Percentiles rank a stretch among this genome's conserved stretches.
phyloP scores from a whole-genome alignment of 768 basidiomycete species.

The Thelephora aurantiotincta region DNA sequence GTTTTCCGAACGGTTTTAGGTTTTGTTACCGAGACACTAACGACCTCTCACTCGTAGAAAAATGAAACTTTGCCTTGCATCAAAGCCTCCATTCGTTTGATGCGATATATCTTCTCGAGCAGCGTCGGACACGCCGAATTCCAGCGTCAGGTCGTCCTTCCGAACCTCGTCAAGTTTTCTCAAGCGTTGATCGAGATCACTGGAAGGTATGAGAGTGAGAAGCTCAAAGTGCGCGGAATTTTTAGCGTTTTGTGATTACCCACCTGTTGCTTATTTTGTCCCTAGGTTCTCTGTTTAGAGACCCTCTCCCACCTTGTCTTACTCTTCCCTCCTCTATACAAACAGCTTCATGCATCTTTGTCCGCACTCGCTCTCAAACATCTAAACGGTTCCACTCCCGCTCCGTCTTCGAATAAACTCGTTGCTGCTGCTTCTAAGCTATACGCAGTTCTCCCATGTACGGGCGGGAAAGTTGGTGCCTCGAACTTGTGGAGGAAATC shows the following conservation, averaged over 20 bases:
- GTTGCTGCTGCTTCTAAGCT: constrained; percentile 38
- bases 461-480: constrained; percentile 71
- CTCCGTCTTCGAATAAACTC: constrained; percentile 24
- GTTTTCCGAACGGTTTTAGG: constrained; percentile 12
- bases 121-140: constrained; percentile 60
- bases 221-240: constrained; percentile 34
- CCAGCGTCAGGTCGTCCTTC: constrained; percentile 62
- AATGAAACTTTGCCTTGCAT: constrained; percentile 45
- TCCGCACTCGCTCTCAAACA: constrained; percentile 38
- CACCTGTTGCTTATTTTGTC: background rate
- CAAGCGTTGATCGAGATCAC: constrained; percentile 38
- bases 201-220: constrained; percentile 33
- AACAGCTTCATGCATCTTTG: constrained; percentile 36
- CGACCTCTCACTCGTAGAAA: constrained; percentile 31
- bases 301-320: constrained; percentile 43
- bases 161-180: constrained; percentile 62
- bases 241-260: background rate
- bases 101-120: constrained; percentile 44
- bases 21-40: constrained; percentile 6
- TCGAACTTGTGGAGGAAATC: constrained; percentile 62
- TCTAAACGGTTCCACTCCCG: constrained; percentile 39
- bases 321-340: constrained; percentile 54
- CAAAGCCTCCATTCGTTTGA: constrained; percentile 52
- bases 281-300: constrained; percentile 29
- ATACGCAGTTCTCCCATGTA: constrained; percentile 48